Percentiles rank a stretch among this genome's conserved stretches.
These are phyloP conservation scores for Saccharomyces jurei DNA, from an alignment of 805 yeast genomes.

Conservation along the genomic window DNA sequence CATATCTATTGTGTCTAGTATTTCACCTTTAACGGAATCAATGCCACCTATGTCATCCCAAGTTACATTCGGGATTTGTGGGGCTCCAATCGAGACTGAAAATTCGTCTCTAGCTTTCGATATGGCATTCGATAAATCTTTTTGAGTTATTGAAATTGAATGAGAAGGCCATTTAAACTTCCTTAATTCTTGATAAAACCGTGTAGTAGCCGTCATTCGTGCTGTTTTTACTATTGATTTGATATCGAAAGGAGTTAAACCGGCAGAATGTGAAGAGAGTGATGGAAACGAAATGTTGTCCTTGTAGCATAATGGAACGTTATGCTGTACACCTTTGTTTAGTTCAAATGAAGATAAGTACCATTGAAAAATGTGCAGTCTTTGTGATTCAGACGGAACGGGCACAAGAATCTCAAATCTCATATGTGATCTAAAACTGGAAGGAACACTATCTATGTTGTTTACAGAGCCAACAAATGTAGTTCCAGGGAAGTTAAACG, in stretches of 20 bases:
- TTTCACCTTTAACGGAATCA: slow-evolving; percentile 83
- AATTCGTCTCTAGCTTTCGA: slow-evolving; percentile 72
- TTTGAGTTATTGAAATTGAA: slow-evolving; percentile 39
- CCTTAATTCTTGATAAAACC: slow-evolving; percentile 33
- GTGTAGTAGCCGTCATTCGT: slow-evolving; percentile 45
- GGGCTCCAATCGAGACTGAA: slow-evolving; percentile 94
- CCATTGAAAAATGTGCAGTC: slow-evolving; percentile 53
- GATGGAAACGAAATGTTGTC: slow-evolving; percentile 40
- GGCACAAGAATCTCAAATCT: slow-evolving; percentile 70
- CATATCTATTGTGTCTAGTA: slow-evolving; percentile 90
- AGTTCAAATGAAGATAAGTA: slow-evolving; percentile 33
- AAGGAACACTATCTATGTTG: slow-evolving; percentile 62
- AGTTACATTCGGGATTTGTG: slow-evolving; percentile 84
- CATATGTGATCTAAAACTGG: slow-evolving; percentile 54
- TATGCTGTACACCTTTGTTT: slow-evolving; percentile 6
- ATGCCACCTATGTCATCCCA: slow-evolving; percentile 98
- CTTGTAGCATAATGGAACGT: not conserved
- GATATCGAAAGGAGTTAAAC: slow-evolving; percentile 79
- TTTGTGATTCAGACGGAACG: slow-evolving; percentile 74
- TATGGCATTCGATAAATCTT: slow-evolving; percentile 37
- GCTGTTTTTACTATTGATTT: slow-evolving; percentile 62
- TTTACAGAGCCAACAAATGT: slow-evolving; percentile 60
- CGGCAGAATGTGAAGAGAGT: slow-evolving; percentile 83
- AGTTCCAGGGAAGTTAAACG: slow-evolving; percentile 29
- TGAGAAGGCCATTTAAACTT: slow-evolving; percentile 12